phyloP scores from a whole-genome alignment of 352 stramenopile species.

The Phytopythium chamaehyphon region DNA sequence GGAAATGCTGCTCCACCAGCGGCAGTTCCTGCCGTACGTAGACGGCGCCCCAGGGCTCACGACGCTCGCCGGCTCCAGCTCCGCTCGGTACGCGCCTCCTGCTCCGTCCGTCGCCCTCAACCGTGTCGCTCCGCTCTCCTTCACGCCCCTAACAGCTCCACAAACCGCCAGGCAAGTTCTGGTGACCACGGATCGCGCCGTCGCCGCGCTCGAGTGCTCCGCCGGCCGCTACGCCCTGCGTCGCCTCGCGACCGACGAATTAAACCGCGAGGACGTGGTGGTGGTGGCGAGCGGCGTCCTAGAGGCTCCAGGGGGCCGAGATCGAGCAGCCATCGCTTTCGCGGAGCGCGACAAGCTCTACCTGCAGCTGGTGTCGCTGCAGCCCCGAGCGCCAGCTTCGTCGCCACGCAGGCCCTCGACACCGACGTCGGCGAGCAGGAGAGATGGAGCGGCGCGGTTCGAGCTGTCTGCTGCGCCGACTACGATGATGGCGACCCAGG shows the following conservation, averaged over 20 bases:
- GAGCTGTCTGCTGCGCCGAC: slow-evolving; percentile 52
- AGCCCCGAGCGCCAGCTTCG: neutral
- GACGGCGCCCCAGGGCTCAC: slow-evolving; percentile 53
- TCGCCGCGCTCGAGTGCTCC: slow-evolving; percentile 37
- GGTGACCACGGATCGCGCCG: slow-evolving; percentile 59
- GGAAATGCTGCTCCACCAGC: slow-evolving; percentile 42
- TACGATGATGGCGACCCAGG: slow-evolving; percentile 41
- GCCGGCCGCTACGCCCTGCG: slow-evolving; percentile 31
- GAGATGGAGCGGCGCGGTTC: slow-evolving; percentile 31
- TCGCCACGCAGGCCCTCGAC: neutral
- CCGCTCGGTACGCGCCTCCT: slow-evolving; percentile 20
- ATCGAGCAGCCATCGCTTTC: slow-evolving; percentile 51
- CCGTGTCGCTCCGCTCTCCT: neutral
- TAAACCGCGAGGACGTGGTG: slow-evolving; percentile 17
- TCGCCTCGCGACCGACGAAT: slow-evolving; percentile 27
- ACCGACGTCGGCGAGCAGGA: slow-evolving; percentile 1
- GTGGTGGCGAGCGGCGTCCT: slow-evolving; percentile 49
- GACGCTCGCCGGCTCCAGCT: slow-evolving; percentile 32
- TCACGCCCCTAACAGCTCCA: neutral
- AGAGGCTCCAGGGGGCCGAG: slow-evolving; percentile 19
- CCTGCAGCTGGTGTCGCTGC: slow-evolving; percentile 17
- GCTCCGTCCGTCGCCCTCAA: neutral
- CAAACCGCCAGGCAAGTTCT: slow-evolving; percentile 43
- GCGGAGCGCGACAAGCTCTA: slow-evolving; percentile 29
- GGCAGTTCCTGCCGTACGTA: slow-evolving; percentile 63